These are phyloP conservation scores for Begonia loranthoides DNA, from an alignment of 306 rosid genomes.

Conservation along the genomic window DNA sequence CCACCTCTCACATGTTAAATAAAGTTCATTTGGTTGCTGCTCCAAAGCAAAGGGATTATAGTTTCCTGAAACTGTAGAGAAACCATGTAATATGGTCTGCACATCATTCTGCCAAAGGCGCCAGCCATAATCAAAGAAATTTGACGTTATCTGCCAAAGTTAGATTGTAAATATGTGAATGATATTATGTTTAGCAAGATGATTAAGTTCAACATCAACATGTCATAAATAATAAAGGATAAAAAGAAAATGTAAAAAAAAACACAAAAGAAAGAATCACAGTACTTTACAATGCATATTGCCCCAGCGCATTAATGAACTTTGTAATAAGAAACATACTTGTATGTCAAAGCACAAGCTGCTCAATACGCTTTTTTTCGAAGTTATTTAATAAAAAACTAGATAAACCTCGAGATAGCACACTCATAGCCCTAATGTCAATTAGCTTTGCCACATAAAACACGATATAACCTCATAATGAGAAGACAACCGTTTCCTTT, in stretches of 20 bases:
- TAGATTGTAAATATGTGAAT: constrained; percentile 6
- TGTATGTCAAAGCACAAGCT: too few species aligned
- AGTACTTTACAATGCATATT: too few species aligned
- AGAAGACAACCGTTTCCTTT: too few species aligned
- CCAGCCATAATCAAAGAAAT: constrained; percentile 90
- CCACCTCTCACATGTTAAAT: constrained; percentile 88
- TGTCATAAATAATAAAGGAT: neutral
- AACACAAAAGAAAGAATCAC: too few species aligned
- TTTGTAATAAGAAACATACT: too few species aligned
- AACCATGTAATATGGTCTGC: constrained; percentile 68
- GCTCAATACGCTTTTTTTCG: too few species aligned
- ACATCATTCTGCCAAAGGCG: constrained; percentile 88
- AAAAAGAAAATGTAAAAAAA: neutral
- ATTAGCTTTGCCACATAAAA: too few species aligned
- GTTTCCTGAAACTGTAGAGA: constrained; percentile 57
- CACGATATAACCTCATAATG: too few species aligned
- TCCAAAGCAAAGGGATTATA: constrained; percentile 44
- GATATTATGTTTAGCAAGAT: neutral
- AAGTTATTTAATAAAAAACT: too few species aligned
- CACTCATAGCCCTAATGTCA: too few species aligned
- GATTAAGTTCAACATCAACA: neutral
- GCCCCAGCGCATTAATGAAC: too few species aligned
- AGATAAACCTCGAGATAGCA: too few species aligned
- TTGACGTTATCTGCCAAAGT: constrained; percentile 78
- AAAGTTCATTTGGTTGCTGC: constrained; percentile 60